Conservation (phyloP, 2,329 filamentous ascomycete species). For the Arthrobotrys musiformis region DNA sequence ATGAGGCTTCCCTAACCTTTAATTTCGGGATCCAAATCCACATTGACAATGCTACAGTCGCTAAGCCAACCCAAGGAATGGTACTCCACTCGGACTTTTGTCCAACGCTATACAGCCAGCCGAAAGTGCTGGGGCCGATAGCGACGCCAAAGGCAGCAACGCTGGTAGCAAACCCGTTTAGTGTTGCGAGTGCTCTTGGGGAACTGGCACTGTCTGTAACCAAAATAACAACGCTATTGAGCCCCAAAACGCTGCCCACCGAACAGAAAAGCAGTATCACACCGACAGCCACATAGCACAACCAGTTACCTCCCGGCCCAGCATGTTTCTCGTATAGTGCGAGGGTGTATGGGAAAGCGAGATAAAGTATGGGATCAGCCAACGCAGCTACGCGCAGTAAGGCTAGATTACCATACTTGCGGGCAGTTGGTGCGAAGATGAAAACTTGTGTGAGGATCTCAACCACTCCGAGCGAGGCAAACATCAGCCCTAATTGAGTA, state of each 20-base stretch:
- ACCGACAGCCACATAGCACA: constrained; percentile 10
- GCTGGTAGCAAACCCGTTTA: constrained; percentile 30
- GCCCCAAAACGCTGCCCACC: constrained; percentile 25
- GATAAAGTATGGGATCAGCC: constrained; percentile 24
- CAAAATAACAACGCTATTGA: constrained; percentile 29
- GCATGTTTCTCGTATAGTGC: constrained; percentile 15
- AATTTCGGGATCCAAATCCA: constrained; percentile 40
- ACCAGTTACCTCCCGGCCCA: not conserved
- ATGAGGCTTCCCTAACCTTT: not conserved
- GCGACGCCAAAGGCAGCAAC: constrained; percentile 5
- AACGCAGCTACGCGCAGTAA: constrained; percentile 8
- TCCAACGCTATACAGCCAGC: constrained; percentile 31
- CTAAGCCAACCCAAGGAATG: constrained; percentile 37
- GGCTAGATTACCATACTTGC: constrained; percentile 13
- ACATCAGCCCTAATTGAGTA: constrained; percentile 71
- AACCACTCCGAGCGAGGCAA: constrained; percentile 71
- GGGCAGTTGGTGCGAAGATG: constrained; percentile 67
- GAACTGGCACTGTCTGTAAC: constrained; percentile 37
- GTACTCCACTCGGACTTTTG: constrained; percentile 35
- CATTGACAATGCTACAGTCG: constrained; percentile 5
- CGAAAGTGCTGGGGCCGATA: constrained; percentile 25
- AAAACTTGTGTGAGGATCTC: constrained; percentile 71
- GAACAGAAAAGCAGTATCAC: not conserved
- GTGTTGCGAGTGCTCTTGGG: not conserved
- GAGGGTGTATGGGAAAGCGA: constrained; percentile 21